Conservation (phyloP, 345 rosid genomes). For the Dovyalis caffra region DNA sequence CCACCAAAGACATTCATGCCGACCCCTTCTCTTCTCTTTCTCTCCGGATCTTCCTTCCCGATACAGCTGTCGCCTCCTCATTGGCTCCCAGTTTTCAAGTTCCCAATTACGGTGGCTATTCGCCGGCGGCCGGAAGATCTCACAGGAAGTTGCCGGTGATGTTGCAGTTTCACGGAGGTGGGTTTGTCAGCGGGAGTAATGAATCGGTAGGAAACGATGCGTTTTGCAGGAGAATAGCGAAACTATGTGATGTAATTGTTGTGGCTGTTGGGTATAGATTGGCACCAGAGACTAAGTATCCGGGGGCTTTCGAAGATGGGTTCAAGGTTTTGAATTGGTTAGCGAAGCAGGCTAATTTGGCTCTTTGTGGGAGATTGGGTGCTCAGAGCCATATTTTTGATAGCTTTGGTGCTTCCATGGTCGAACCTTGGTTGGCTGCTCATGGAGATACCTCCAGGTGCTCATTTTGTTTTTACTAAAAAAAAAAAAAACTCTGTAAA, state of each 20-base stretch:
- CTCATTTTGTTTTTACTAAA: background rate
- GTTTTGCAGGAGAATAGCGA: slow-evolving; percentile 73
- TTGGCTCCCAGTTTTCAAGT: background rate
- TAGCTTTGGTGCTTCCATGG: slow-evolving; percentile 75
- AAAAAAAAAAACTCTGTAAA: background rate
- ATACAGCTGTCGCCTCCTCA: slow-evolving; percentile 19
- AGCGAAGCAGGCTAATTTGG: slow-evolving; percentile 72
- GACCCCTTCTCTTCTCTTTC: slow-evolving; percentile 62
- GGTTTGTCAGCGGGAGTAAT: slow-evolving; percentile 76
- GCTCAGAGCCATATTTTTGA: slow-evolving; percentile 38
- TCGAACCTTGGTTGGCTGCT: slow-evolving; percentile 85
- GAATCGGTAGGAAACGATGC: slow-evolving; percentile 59
- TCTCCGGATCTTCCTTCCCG: slow-evolving; percentile 70
- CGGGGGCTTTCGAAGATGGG: slow-evolving; percentile 89
- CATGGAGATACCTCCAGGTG: slow-evolving; percentile 72
- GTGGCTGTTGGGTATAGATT: slow-evolving; percentile 85
- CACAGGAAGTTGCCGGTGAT: slow-evolving; percentile 68
- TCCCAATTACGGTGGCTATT: slow-evolving; percentile 58
- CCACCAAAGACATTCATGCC: slow-evolving; percentile 72
- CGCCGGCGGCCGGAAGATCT: slow-evolving; percentile 37
- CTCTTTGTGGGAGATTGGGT: slow-evolving; percentile 32
- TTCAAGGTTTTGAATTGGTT: slow-evolving; percentile 75
- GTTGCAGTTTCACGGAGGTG: slow-evolving; percentile 96
- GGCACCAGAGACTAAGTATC: slow-evolving; percentile 77
- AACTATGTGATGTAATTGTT: slow-evolving; percentile 71